A percentile compares a stretch with the other conserved stretches of the same genome.
Conservation (phyloP, 2,329 filamentous ascomycete species). For the Penicillium fuscoglaucum region DNA sequence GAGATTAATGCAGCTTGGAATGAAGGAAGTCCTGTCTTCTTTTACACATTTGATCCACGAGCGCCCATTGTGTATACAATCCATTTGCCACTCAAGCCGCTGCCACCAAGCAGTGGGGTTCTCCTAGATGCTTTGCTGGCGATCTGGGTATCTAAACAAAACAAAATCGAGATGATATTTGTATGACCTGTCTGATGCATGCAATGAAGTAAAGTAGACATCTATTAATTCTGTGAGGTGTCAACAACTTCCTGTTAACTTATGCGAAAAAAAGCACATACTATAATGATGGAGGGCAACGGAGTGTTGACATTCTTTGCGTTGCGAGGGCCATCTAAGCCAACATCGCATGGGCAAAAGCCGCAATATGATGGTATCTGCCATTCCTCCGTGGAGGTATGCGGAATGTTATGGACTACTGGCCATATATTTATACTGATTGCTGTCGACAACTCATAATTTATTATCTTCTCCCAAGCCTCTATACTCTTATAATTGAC, state of each 20-base stretch:
- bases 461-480: background rate
- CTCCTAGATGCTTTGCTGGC: background rate
- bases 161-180: too few species aligned
- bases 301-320: slow-evolving; percentile 24
- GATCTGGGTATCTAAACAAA: background rate
- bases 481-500: slow-evolving; percentile 5
- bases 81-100: background rate
- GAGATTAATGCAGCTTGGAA: slow-evolving; percentile 20
- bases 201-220: background rate
- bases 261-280: background rate
- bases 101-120: background rate
- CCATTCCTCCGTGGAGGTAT: slow-evolving; percentile 22
- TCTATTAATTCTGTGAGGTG: too few species aligned
- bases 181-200: too few species aligned
- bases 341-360: slow-evolving; percentile 1
- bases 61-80: background rate
- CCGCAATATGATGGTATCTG: slow-evolving; percentile 17
- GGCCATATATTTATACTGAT: slow-evolving; percentile 20
- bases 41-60: slow-evolving; percentile 1
- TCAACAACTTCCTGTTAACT: rapidly evolving
- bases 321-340: slow-evolving; percentile 19
- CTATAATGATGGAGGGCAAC: background rate
- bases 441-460: background rate
- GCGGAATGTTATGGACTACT: slow-evolving; percentile 17
- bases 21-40: slow-evolving; percentile 12